Percentiles rank a stretch among this genome's conserved stretches.
Conservation (phyloP, 257 asterid species). For the Schizonepeta tenuifolia region DNA sequence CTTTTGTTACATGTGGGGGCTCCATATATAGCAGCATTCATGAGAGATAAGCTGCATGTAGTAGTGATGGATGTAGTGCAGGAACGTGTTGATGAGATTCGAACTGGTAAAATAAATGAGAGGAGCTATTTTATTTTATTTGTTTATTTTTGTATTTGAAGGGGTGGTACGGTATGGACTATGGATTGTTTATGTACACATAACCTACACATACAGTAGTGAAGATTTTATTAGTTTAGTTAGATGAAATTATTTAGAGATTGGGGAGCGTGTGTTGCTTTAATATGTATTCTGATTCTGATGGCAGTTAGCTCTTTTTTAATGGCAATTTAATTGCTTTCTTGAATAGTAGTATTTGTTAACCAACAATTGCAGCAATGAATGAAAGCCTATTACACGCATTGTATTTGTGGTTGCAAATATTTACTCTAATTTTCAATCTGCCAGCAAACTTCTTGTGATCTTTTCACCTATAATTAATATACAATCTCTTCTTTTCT, state of each 20-base stretch:
- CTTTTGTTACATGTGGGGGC: slow-evolving; percentile 8
- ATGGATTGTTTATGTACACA: background rate
- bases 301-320: slow-evolving; percentile 45
- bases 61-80: too few relatives aligned
- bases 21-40: background rate
- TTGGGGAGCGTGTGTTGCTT: slow-evolving; percentile 17
- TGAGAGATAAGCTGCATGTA: background rate
- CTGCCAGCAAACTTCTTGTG: slow-evolving; percentile 51
- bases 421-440: slow-evolving; percentile 38
- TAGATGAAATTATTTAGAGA: slow-evolving; percentile 21
- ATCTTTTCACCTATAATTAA: slow-evolving; percentile 36
- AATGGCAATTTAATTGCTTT: slow-evolving; percentile 35
- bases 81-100: background rate
- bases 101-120: background rate
- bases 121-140: background rate
- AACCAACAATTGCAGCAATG: slow-evolving; percentile 52
- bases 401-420: slow-evolving; percentile 44
- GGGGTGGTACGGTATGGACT: background rate
- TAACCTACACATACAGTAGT: background rate
- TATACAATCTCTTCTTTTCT: slow-evolving; percentile 16
- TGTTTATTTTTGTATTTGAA: background rate
- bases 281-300: slow-evolving; percentile 34
- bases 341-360: slow-evolving; percentile 29
- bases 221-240: slow-evolving; percentile 14
- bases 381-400: slow-evolving; percentile 26